Percentiles rank a stretch among this genome's conserved stretches.
Conservation (phyloP, 345 rosid genomes). For the Luvunga scandens region DNA sequence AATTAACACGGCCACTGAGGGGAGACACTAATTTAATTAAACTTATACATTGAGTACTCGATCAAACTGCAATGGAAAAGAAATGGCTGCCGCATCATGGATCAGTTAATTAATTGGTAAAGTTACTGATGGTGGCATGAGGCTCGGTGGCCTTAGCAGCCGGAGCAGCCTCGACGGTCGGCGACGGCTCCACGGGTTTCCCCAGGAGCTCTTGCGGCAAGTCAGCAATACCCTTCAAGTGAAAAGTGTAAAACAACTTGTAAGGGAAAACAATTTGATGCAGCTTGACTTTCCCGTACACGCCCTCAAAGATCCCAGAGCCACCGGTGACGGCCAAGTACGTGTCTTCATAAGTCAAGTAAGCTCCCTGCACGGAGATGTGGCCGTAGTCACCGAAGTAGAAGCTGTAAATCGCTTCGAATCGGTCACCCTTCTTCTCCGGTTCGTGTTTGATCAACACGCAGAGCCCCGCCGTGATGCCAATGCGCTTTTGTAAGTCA, state of each 20-base stretch:
- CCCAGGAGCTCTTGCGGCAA: slow-evolving; percentile 38
- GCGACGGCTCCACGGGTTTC: slow-evolving; percentile 40
- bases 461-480: slow-evolving; percentile 53
- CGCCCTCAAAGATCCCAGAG: slow-evolving; percentile 51
- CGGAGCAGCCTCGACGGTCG: slow-evolving; percentile 39
- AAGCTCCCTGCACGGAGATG: slow-evolving; percentile 48
- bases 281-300: slow-evolving; percentile 48
- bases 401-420: slow-evolving; percentile 56
- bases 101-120: slow-evolving; percentile 37
- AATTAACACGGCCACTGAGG: background rate
- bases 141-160: slow-evolving; percentile 50
- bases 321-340: slow-evolving; percentile 50
- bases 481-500: slow-evolving; percentile 45
- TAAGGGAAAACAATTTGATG: slow-evolving; percentile 50
- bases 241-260: slow-evolving; percentile 56
- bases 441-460: slow-evolving; percentile 42
- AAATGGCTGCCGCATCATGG: background rate
- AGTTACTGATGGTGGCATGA: slow-evolving; percentile 34
- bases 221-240: slow-evolving; percentile 44
- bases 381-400: slow-evolving; percentile 61
- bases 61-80: background rate
- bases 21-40: too few relatives aligned
- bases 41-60: too few relatives aligned
- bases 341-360: slow-evolving; percentile 46
- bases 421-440: slow-evolving; percentile 47